Evolutionary conservation across 768 basidiomycete species (phyloP).

Genomic region (Amanita rimosa): DNA sequence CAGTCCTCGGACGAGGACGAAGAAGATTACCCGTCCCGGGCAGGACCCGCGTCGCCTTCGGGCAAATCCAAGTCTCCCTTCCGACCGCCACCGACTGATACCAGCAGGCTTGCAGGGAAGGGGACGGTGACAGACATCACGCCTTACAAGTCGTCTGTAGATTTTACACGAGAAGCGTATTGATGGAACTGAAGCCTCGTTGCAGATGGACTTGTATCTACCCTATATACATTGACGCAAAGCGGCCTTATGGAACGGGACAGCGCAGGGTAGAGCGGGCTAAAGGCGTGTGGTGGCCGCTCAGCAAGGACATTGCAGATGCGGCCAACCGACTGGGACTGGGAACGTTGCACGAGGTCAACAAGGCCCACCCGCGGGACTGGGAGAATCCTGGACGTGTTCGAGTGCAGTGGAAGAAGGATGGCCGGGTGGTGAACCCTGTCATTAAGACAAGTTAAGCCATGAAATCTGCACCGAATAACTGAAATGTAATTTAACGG

Average conservation of each 20-base stretch:
- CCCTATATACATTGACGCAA: constrained; percentile 95
- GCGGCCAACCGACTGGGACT: constrained; percentile 71
- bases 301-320: constrained; percentile 86
- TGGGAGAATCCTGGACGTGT: constrained; percentile 99
- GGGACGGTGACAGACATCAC: constrained; percentile 59
- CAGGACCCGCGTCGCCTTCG: constrained; percentile 48
- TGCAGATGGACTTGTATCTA: constrained; percentile 91
- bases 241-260: constrained; percentile 76
- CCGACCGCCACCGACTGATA: constrained; percentile 14
- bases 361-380: constrained; percentile 87
- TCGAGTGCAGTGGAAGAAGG: constrained; percentile 85
- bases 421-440: constrained; percentile 53
- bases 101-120: constrained; percentile 15
- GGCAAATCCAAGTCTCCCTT: constrained; percentile 15
- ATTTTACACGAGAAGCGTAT: constrained; percentile 6
- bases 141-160: constrained; percentile 70
- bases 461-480: too few species aligned
- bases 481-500: too few species aligned
- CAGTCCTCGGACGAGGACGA: constrained; percentile 37
- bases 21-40: constrained; percentile 24
- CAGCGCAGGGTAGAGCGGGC: constrained; percentile 71
- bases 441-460: constrained; percentile 67
- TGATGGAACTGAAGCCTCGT: constrained; percentile 10
- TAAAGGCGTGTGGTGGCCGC: constrained; percentile 88
- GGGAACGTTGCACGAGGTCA: constrained; percentile 77